A percentile compares a stretch with the other conserved stretches of the same genome.
These are phyloP conservation scores for Populus hybrid DNA, from an alignment of 441 rosid species.

Conservation along the genomic window DNA sequence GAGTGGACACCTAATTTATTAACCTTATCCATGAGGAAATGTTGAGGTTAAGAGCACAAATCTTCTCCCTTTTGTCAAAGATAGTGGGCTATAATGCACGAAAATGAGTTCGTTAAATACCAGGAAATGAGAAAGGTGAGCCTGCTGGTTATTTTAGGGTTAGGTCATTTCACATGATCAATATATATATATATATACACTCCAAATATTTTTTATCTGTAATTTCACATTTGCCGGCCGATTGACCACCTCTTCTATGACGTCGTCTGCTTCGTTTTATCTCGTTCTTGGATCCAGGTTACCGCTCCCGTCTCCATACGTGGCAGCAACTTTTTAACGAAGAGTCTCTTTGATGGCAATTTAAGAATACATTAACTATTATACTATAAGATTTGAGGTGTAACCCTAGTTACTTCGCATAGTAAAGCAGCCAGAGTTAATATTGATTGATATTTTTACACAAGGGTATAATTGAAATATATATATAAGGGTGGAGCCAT, in stretches of 20 bases:
- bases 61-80: neutral
- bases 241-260: neutral
- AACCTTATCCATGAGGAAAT: slow-evolving; percentile 2
- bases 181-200: too few relatives aligned
- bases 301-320: too few relatives aligned
- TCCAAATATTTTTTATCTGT: too few relatives aligned
- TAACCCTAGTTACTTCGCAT: too few relatives aligned
- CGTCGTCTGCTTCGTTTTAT: neutral
- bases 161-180: too few relatives aligned
- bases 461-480: too few relatives aligned
- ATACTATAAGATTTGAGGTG: too few relatives aligned
- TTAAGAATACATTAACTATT: too few relatives aligned
- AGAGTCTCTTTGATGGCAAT: too few relatives aligned
- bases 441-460: too few relatives aligned
- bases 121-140: neutral
- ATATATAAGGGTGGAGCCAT: too few relatives aligned
- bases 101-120: neutral
- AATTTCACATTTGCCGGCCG: neutral
- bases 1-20: neutral
- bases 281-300: neutral
- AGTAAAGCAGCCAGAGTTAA: too few relatives aligned
- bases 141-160: neutral
- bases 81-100: neutral
- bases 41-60: neutral
- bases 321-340: neutral